Evolutionary conservation across 305 asterid species (phyloP).

Genomic region (Fraxinus sp.): DNA sequence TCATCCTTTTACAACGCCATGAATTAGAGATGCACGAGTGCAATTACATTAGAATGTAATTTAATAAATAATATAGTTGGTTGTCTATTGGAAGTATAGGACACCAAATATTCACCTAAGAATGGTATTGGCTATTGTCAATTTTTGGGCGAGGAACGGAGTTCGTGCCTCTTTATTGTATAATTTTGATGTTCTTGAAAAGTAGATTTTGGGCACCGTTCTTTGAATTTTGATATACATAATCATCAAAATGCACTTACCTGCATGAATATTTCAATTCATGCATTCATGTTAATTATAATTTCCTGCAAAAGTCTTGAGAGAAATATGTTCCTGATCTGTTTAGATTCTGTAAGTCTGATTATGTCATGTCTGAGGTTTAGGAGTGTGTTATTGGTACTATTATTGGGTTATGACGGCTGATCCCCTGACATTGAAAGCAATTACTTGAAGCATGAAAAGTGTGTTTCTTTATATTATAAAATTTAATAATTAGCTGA

Average conservation of each 20-base stretch:
- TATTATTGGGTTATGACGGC: neutral
- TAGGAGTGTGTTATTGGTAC: neutral
- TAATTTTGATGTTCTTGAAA: neutral
- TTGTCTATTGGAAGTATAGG: neutral
- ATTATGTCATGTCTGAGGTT: neutral
- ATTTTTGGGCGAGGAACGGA: neutral
- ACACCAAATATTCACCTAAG: neutral
- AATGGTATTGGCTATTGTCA: neutral
- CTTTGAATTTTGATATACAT: conserved; percentile 8
- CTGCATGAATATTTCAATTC: neutral
- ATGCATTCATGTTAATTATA: conserved; percentile 9
- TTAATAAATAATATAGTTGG: neutral
- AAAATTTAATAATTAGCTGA: neutral
- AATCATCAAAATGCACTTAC: conserved; percentile 16
- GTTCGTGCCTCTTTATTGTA: neutral
- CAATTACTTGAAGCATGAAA: neutral
- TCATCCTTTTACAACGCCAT: neutral
- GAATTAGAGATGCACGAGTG: neutral
- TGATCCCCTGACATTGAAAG: conserved; percentile 2
- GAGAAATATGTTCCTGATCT: conserved; percentile 14
- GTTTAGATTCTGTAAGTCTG: neutral
- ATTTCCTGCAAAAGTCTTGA: conserved; percentile 17
- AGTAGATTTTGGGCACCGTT: neutral
- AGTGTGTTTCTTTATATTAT: neutral
- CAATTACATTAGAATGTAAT: neutral